Evolutionary conservation across 371 early-diverging fungal species (phyloP).

Genomic region (Mucor plumbeus): DNA sequence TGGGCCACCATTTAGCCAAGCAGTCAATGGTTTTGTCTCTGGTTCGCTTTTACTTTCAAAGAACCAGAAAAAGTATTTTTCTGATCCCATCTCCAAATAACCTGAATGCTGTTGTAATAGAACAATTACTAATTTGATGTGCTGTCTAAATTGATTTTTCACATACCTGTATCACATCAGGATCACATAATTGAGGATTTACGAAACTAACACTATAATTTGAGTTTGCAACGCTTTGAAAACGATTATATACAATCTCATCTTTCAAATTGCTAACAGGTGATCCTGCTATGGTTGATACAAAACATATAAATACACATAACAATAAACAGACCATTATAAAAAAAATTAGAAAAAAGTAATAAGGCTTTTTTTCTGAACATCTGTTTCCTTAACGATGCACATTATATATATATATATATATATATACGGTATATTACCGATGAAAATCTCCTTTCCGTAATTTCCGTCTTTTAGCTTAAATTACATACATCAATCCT

Average conservation of each 20-base stretch:
- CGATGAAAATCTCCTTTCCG: no score
- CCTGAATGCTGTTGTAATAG: conserved; percentile 46
- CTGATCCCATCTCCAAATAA: conserved; percentile 64
- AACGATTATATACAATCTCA: not conserved
- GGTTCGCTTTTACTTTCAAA: conserved; percentile 76
- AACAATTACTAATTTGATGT: not conserved
- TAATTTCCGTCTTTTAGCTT: no score
- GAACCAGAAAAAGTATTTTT: conserved; percentile 87
- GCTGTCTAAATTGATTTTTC: not conserved
- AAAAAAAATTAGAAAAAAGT: no score
- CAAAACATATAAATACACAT: no score
- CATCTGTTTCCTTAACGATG: no score
- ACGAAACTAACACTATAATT: conserved; percentile 19
- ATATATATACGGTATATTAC: no score
- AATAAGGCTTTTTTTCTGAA: no score
- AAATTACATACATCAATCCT: no score
- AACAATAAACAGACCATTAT: no score
- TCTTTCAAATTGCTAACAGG: not conserved
- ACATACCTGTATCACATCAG: conserved; percentile 36
- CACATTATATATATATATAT: no score
- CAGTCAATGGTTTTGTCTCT: conserved; percentile 64
- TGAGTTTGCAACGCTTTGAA: not conserved
- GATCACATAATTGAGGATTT: conserved; percentile 34
- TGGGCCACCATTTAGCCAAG: conserved; percentile 87
- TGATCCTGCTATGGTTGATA: no score